phyloP scores from a whole-genome alignment of 305 asterid genomes.

The Caryopteris hybrid region DNA sequence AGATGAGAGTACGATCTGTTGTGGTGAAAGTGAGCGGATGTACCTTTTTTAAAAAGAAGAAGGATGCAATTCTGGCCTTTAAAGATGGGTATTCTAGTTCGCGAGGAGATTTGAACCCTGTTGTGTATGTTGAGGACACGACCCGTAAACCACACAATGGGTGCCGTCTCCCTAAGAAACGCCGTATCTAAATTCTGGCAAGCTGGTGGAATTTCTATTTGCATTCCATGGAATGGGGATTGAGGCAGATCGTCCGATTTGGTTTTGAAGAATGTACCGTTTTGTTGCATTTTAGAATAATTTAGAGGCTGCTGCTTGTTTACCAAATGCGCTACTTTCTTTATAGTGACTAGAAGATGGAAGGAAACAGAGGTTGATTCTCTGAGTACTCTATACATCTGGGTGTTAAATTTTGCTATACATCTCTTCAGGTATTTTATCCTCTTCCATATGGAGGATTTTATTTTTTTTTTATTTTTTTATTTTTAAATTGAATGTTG shows the following conservation, averaged over 20 bases:
- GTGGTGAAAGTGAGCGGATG: slow-evolving; percentile 82
- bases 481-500: too few species aligned
- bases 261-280: slow-evolving; percentile 9
- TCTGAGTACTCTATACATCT: too few species aligned
- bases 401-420: too few species aligned
- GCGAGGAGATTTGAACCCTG: slow-evolving; percentile 54
- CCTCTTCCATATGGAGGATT: too few species aligned
- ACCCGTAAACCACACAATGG: slow-evolving; percentile 83
- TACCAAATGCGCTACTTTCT: too few species aligned
- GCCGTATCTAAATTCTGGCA: slow-evolving; percentile 50
- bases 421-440: too few species aligned
- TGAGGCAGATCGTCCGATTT: slow-evolving; percentile 29
- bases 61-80: slow-evolving; percentile 62
- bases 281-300: slow-evolving; percentile 5
- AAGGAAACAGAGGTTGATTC: too few species aligned
- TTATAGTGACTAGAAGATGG: too few species aligned
- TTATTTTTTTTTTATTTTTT: too few species aligned
- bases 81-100: slow-evolving; percentile 72
- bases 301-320: slow-evolving; percentile 4
- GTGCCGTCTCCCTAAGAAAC: slow-evolving; percentile 68
- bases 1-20: slow-evolving; percentile 57
- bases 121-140: slow-evolving; percentile 76
- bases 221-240: slow-evolving; percentile 23
- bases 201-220: slow-evolving; percentile 9
- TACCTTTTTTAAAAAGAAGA: slow-evolving; percentile 68